A percentile compares a stretch with the other conserved stretches of the same genome.
These are phyloP conservation scores for Nigrospora sphaerica DNA, from an alignment of 2,329 filamentous ascomycete species.

Conservation along the genomic window DNA sequence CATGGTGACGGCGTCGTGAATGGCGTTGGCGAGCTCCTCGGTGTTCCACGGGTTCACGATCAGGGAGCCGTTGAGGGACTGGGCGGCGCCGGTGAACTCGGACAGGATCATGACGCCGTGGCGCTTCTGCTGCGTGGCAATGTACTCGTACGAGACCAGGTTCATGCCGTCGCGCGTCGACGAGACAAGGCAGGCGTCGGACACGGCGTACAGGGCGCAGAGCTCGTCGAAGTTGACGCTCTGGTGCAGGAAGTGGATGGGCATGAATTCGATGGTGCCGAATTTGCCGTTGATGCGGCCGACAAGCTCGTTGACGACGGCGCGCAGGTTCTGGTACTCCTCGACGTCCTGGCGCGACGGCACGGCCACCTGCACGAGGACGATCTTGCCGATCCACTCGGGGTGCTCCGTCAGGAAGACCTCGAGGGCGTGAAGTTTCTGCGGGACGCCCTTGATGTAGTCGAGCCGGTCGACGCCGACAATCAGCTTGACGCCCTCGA, in stretches of 20 bases:
- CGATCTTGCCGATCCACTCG: conserved; percentile 96
- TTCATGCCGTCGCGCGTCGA: conserved; percentile 99
- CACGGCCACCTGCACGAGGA: conserved; percentile 91
- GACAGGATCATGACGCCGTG: conserved; percentile 93
- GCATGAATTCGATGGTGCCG: conserved; percentile 96
- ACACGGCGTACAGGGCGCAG: conserved; percentile 85
- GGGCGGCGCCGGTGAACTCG: conserved; percentile 92
- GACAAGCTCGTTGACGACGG: conserved; percentile 93
- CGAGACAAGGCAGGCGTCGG: conserved; percentile 85
- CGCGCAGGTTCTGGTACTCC: conserved; percentile 93
- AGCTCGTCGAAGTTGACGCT: conserved; percentile 92
- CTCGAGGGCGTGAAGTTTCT: conserved; percentile 93
- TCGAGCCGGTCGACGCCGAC: conserved; percentile 94
- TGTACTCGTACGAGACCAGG: conserved; percentile 96
- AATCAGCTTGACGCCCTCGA: conserved; percentile 92
- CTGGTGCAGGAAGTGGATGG: conserved; percentile 97
- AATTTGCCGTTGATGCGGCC: conserved; percentile 96
- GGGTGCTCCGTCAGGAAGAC: conserved; percentile 96
- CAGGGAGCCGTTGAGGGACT: conserved; percentile 85
- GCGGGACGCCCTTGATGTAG: conserved; percentile 98
- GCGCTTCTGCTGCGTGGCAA: conserved; percentile 82
- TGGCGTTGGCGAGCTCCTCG: conserved; percentile 85
- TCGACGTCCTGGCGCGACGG: conserved; percentile 93
- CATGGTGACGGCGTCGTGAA: conserved; percentile 97
- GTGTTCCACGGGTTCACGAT: conserved; percentile 99